Evolutionary conservation across 768 basidiomycete species (phyloP).

Genomic region (Dacryopinax spathularia): DNA sequence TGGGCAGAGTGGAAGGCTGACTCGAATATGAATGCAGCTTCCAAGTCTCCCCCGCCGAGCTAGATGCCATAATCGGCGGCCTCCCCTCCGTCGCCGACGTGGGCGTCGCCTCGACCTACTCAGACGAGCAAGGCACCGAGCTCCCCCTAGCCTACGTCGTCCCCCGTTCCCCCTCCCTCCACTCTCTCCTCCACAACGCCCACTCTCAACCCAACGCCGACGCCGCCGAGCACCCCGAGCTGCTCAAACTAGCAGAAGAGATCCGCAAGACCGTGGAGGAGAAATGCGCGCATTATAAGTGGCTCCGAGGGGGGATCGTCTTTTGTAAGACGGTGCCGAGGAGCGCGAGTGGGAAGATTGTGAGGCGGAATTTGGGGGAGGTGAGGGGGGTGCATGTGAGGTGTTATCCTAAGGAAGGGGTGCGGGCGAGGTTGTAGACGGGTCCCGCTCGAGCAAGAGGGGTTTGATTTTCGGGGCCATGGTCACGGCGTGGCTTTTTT

Average conservation of each 20-base stretch:
- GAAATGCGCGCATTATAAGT: slow-evolving; percentile 14
- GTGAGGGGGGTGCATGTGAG: neutral
- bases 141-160: slow-evolving; percentile 14
- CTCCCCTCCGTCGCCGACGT: slow-evolving; percentile 13
- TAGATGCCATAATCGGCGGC: slow-evolving; percentile 13
- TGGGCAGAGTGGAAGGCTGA: neutral
- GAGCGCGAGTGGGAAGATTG: slow-evolving; percentile 4
- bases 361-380: neutral
- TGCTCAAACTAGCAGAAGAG: slow-evolving; percentile 3
- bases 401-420: slow-evolving; percentile 1
- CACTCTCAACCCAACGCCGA: slow-evolving; percentile 1
- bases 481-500: too few relatives aligned
- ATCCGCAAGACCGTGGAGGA: slow-evolving; percentile 8
- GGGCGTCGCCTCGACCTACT: slow-evolving; percentile 14
- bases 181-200: neutral
- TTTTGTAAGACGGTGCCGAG: slow-evolving; percentile 13
- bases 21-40: neutral
- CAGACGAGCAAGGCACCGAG: slow-evolving; percentile 15
- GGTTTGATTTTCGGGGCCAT: too few relatives aligned
- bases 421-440: neutral
- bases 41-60: slow-evolving; percentile 5
- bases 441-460: too few relatives aligned
- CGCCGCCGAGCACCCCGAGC: neutral
- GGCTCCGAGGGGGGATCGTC: slow-evolving; percentile 12
- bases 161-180: neutral